These are phyloP conservation scores for Neltuma alba DNA, from an alignment of 306 rosid species.

Conservation along the genomic window DNA sequence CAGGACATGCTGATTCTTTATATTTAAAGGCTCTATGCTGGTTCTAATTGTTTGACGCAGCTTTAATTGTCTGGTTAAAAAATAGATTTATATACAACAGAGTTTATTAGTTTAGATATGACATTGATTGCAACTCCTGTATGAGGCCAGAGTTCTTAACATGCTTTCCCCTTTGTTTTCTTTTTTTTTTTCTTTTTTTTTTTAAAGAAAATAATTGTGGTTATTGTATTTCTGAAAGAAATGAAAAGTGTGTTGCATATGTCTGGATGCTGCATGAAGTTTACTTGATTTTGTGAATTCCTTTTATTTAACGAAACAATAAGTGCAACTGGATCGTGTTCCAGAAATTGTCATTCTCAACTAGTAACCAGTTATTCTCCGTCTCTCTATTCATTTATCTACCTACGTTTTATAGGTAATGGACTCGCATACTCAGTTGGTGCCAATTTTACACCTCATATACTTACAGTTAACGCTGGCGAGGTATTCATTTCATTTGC, in stretches of 20 bases:
- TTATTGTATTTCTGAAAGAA: neutral
- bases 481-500: slow-evolving; percentile 66
- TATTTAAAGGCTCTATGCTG: slow-evolving; percentile 2
- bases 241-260: neutral
- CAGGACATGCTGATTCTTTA: neutral
- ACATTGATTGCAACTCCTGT: slow-evolving; percentile 20
- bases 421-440: slow-evolving; percentile 84
- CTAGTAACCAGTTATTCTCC: neutral
- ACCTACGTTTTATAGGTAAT: slow-evolving; percentile 49
- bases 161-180: neutral
- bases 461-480: slow-evolving; percentile 86
- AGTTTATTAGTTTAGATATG: neutral
- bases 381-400: slow-evolving; percentile 12
- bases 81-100: neutral
- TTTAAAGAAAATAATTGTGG: neutral
- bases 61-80: slow-evolving; percentile 11
- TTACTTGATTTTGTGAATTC: neutral
- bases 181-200: too few relatives aligned
- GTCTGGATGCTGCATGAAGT: neutral
- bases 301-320: neutral
- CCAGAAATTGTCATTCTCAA: slow-evolving; percentile 4
- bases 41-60: neutral
- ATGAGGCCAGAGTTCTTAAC: neutral
- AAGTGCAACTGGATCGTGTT: neutral
- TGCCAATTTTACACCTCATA: slow-evolving; percentile 88